A percentile compares a stretch with the other conserved stretches of the same genome.
Conservation (phyloP, 2,329 filamentous ascomycete genomes). For the Fusarium begoniae region DNA sequence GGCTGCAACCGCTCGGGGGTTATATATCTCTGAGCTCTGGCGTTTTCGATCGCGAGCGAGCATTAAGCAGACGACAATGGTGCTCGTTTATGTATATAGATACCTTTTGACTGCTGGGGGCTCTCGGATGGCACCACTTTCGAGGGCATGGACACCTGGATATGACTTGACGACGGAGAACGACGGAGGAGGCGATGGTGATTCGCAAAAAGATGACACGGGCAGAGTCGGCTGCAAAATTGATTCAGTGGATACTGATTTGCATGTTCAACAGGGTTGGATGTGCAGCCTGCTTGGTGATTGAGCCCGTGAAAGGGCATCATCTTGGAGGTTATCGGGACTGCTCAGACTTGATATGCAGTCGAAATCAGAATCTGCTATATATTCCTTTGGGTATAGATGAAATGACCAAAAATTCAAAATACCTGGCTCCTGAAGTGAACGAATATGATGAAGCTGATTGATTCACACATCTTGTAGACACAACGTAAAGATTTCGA, state of each 20-base stretch:
- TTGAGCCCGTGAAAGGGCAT: slow-evolving; percentile 7
- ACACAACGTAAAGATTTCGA: not conserved
- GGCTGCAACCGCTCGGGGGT: slow-evolving; percentile 7
- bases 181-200: slow-evolving; percentile 22
- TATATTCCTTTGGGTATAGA: slow-evolving; percentile 50
- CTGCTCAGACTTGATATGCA: slow-evolving; percentile 27
- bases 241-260: slow-evolving; percentile 28
- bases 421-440: not conserved
- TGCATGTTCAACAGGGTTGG: slow-evolving; percentile 23
- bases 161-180: slow-evolving; percentile 43
- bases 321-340: slow-evolving; percentile 17
- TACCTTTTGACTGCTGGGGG: slow-evolving; percentile 35
- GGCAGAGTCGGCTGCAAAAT: slow-evolving; percentile 39
- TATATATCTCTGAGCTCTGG: not conserved
- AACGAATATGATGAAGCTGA: not conserved
- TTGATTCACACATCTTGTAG: not conserved
- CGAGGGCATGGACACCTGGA: slow-evolving; percentile 35
- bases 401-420: slow-evolving; percentile 47
- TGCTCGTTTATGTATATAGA: slow-evolving; percentile 40
- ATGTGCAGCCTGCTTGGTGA: slow-evolving; percentile 25
- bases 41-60: slow-evolving; percentile 6
- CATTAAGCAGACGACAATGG: slow-evolving; percentile 33
- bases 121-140: slow-evolving; percentile 26
- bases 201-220: slow-evolving; percentile 25
- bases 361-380: slow-evolving; percentile 46